Conservation (phyloP, 345 rosid genomes). For the Linum trigynum region DNA sequence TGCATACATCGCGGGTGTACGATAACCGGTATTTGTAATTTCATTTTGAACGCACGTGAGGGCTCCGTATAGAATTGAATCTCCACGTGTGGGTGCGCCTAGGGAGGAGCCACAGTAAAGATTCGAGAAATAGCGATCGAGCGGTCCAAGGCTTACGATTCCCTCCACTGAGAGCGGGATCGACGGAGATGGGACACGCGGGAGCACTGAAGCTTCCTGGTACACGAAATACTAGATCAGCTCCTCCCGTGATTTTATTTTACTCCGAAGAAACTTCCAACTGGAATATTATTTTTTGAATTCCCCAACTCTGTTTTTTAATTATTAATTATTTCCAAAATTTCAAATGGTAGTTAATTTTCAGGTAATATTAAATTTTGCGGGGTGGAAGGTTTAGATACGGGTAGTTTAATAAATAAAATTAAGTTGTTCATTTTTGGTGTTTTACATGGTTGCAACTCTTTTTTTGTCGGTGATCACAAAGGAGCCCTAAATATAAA, state of each 20-base stretch:
- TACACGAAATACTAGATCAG: slow-evolving; percentile 9
- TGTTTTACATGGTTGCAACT: no score
- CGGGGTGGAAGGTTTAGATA: background rate
- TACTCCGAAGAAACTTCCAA: background rate
- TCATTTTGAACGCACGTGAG: slow-evolving; percentile 7
- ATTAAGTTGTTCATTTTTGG: no score
- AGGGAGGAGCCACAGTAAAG: background rate
- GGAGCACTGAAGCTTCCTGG: slow-evolving; percentile 10
- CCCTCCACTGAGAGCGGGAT: slow-evolving; percentile 27
- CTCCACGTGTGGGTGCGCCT: slow-evolving; percentile 32
- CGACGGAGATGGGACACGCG: slow-evolving; percentile 36
- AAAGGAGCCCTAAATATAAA: background rate
- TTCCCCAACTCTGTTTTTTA: slow-evolving; percentile 7
- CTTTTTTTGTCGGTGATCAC: background rate
- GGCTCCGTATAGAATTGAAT: background rate
- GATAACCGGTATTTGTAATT: slow-evolving; percentile 11
- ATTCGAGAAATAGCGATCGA: slow-evolving; percentile 9
- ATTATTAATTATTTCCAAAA: background rate
- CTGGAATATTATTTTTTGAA: slow-evolving; percentile 8
- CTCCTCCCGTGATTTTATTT: background rate
- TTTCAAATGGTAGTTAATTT: background rate
- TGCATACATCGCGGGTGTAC: slow-evolving; percentile 6
- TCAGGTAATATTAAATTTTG: background rate
- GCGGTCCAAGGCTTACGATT: slow-evolving; percentile 29
- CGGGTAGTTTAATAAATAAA: no score